Evolutionary conservation across 1,139 yeast species (phyloP).

Genomic region (Hansenula anomala): DNA sequence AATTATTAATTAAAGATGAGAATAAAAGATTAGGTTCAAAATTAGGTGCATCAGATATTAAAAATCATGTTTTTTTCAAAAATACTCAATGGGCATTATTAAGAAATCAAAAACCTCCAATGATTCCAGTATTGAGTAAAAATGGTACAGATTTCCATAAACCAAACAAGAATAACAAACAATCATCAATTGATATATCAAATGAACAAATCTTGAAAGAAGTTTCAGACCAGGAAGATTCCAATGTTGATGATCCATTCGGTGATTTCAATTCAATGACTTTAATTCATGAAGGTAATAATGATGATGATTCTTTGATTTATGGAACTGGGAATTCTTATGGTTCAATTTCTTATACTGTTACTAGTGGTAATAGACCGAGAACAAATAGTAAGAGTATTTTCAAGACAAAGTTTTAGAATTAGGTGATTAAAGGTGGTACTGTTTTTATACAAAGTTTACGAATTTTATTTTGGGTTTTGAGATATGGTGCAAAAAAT

Average conservation of each 20-base stretch:
- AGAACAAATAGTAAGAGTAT: conserved; percentile 33
- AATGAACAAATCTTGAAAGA: conserved; percentile 32
- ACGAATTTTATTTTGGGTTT: too few relatives aligned
- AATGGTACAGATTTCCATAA: conserved; percentile 38
- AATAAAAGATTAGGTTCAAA: conserved; percentile 82
- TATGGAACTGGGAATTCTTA: conserved; percentile 51
- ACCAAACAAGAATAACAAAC: conserved; percentile 6
- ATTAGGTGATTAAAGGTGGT: neutral
- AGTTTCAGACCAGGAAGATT: conserved; percentile 24
- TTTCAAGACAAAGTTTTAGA: conserved; percentile 31
- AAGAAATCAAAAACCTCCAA: conserved; percentile 90
- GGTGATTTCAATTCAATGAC: conserved; percentile 86
- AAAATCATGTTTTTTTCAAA: conserved; percentile 86
- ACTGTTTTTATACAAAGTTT: too few relatives aligned
- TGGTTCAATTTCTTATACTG: conserved; percentile 66
- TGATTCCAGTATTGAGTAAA: conserved; percentile 81
- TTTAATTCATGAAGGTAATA: conserved; percentile 65
- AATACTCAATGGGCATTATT: conserved; percentile 92
- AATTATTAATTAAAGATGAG: conserved; percentile 84
- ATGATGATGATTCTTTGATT: conserved; percentile 36
- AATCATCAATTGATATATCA: conserved; percentile 22
- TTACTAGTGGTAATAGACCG: conserved; percentile 36
- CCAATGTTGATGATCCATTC: conserved; percentile 64
- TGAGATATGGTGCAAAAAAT: too few relatives aligned
- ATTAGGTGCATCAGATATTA: conserved; percentile 92